Percentiles rank a stretch among this genome's conserved stretches.
Evolutionary conservation across 2,329 filamentous ascomycete genomes (phyloP).

Genomic region (Aspergillus oerlinghausenensis): DNA sequence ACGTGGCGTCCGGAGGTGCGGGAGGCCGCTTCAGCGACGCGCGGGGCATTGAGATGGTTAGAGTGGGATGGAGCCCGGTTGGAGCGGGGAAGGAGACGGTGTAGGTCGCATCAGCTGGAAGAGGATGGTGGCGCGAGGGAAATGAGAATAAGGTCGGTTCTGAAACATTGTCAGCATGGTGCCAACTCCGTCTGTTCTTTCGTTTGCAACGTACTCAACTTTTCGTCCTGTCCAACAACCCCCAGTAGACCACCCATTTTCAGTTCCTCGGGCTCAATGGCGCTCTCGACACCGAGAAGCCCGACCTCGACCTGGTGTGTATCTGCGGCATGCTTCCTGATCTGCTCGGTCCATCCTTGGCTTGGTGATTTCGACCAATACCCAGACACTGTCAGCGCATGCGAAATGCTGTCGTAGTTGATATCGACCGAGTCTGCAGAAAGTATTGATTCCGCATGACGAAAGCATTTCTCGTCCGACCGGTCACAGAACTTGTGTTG

Average conservation of each 20-base stretch:
- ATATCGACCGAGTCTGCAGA: constrained; percentile 67
- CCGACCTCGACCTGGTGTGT: constrained; percentile 70
- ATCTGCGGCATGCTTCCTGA: constrained; percentile 25
- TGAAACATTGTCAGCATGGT: constrained; percentile 21
- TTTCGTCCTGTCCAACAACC: constrained; percentile 69
- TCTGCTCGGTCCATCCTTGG: constrained; percentile 45
- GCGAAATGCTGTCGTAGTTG: constrained; percentile 67
- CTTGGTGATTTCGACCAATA: constrained; percentile 50
- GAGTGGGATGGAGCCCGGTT: constrained; percentile 76
- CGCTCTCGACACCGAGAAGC: constrained; percentile 62
- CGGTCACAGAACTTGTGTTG: constrained; percentile 49
- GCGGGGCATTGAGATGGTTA: constrained; percentile 62
- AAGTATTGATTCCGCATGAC: constrained; percentile 44
- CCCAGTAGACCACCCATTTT: constrained; percentile 73
- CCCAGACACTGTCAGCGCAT: constrained; percentile 60
- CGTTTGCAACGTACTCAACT: constrained; percentile 49
- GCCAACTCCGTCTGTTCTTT: too few species aligned
- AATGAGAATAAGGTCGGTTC: constrained; percentile 79
- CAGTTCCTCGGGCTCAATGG: constrained; percentile 63
- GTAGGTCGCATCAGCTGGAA: constrained; percentile 51
- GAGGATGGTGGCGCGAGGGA: constrained; percentile 68
- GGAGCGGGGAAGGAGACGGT: constrained; percentile 62
- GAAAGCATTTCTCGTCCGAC: constrained; percentile 47
- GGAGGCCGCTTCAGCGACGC: constrained; percentile 46
- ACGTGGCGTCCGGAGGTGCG: constrained; percentile 49